Evolutionary conservation across 805 yeast species (phyloP).

Genomic region (Candida tammaniensis): DNA sequence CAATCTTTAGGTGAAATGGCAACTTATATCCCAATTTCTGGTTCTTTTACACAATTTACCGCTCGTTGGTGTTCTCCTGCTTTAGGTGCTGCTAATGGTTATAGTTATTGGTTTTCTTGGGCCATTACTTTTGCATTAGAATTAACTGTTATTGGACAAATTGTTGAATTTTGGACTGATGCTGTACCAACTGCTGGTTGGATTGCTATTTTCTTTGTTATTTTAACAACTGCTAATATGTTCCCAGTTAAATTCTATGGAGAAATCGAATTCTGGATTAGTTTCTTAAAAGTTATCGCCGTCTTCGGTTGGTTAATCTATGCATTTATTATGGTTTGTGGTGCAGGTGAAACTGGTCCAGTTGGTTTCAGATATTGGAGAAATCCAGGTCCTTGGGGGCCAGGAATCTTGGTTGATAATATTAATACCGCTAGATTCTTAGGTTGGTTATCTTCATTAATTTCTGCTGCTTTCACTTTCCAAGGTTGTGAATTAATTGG

Average conservation of each 20-base stretch:
- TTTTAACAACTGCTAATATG: slow-evolving; percentile 53
- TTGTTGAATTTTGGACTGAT: slow-evolving; percentile 62
- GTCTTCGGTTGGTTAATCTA: slow-evolving; percentile 69
- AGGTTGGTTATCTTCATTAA: slow-evolving; percentile 68
- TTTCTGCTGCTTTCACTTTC: slow-evolving; percentile 75
- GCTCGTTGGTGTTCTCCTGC: slow-evolving; percentile 68
- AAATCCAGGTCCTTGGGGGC: slow-evolving; percentile 75
- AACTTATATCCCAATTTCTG: slow-evolving; percentile 66
- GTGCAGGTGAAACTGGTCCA: slow-evolving; percentile 68
- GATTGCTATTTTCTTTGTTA: slow-evolving; percentile 64
- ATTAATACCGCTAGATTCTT: slow-evolving; percentile 55
- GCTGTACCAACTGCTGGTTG: slow-evolving; percentile 71
- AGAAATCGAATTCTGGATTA: slow-evolving; percentile 75
- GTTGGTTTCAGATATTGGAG: slow-evolving; percentile 82
- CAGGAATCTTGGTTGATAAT: slow-evolving; percentile 52
- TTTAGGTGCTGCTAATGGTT: slow-evolving; percentile 68
- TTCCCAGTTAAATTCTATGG: slow-evolving; percentile 72
- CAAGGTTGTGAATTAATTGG: slow-evolving; percentile 80
- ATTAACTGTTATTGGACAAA: slow-evolving; percentile 67
- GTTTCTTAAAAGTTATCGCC: slow-evolving; percentile 63
- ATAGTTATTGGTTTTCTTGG: slow-evolving; percentile 78
- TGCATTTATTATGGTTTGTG: slow-evolving; percentile 69
- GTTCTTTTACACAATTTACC: slow-evolving; percentile 69
- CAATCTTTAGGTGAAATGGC: slow-evolving; percentile 83
- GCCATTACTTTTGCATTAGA: slow-evolving; percentile 75